A percentile compares a stretch with the other conserved stretches of the same genome.
Evolutionary conservation across 106 monocot genomes (phyloP).

Genomic region (Agapanthus africanus): DNA sequence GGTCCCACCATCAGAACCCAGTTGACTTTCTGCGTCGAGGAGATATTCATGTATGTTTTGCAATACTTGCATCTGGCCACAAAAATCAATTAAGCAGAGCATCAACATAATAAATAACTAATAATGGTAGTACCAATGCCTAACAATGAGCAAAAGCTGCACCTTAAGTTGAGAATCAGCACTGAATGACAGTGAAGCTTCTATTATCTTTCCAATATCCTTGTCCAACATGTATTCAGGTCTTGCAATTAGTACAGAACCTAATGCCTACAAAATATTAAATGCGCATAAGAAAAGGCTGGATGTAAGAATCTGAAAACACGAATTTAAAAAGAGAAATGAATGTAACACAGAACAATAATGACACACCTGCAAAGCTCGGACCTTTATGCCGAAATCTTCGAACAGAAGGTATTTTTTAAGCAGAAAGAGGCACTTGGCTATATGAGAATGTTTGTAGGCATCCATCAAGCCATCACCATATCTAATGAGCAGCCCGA

Average conservation of each 20-base stretch:
- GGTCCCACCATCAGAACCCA: slow-evolving; percentile 33
- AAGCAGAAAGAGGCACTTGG: slow-evolving; percentile 51
- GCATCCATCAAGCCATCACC: slow-evolving; percentile 51
- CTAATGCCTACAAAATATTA: slow-evolving; percentile 58
- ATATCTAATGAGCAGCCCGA: slow-evolving; percentile 85
- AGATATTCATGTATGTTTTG: slow-evolving; percentile 95
- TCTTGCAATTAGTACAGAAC: slow-evolving; percentile 75
- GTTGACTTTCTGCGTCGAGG: slow-evolving; percentile 80
- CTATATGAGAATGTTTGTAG: slow-evolving; percentile 35
- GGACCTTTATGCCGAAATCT: slow-evolving; percentile 84
- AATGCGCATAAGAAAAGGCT: neutral
- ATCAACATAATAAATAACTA: neutral
- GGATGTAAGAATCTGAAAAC: slow-evolving; percentile 2
- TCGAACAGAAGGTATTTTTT: slow-evolving; percentile 59
- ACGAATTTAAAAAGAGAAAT: neutral
- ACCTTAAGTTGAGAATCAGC: slow-evolving; percentile 80
- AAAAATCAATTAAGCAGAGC: slow-evolving; percentile 6
- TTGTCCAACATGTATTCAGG: slow-evolving; percentile 90
- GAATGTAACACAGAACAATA: neutral
- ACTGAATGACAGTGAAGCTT: slow-evolving; percentile 59
- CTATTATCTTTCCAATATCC: slow-evolving; percentile 68
- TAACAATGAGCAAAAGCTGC: slow-evolving; percentile 4
- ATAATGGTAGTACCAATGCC: neutral
- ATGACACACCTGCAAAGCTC: slow-evolving; percentile 74
- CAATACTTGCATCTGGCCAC: slow-evolving; percentile 71